These are phyloP conservation scores for Yamadazyma buinensis DNA, from an alignment of 1,139 yeast genomes.

Conservation along the genomic window DNA sequence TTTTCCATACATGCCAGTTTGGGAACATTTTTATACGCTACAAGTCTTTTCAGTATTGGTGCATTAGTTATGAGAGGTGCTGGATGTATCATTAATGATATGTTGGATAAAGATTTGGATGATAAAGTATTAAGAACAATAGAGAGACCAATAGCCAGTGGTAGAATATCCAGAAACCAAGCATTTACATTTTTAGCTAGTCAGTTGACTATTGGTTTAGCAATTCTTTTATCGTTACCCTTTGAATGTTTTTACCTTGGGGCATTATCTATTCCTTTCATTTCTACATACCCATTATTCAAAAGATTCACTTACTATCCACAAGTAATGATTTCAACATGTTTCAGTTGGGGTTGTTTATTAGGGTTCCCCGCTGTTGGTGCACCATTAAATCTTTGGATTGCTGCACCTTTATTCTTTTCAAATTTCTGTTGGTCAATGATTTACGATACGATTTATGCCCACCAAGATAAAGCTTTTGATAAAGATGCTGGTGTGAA, in stretches of 20 bases:
- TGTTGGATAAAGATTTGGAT: conserved; percentile 80
- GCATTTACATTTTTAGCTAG: conserved; percentile 74
- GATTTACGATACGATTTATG: conserved; percentile 94
- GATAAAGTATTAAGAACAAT: conserved; percentile 81
- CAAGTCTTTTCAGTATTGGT: conserved; percentile 77
- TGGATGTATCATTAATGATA: conserved; percentile 93
- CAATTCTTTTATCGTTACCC: conserved; percentile 70
- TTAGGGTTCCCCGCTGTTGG: conserved; percentile 93
- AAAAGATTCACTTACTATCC: conserved; percentile 95
- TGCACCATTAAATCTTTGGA: conserved; percentile 70
- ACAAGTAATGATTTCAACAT: conserved; percentile 73
- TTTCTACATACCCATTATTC: conserved; percentile 86
- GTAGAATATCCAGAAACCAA: conserved; percentile 66
- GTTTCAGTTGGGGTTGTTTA: conserved; percentile 94
- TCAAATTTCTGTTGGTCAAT: conserved; percentile 90
- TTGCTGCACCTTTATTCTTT: conserved; percentile 73
- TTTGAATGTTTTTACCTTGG: conserved; percentile 80
- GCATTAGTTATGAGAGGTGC: conserved; percentile 94
- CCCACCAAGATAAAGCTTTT: conserved; percentile 92
- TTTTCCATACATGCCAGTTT: conserved; percentile 67
- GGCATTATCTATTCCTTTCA: conserved; percentile 73
- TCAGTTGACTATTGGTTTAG: conserved; percentile 75
- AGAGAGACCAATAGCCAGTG: conserved; percentile 88
- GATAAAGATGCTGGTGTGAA: conserved; percentile 89
- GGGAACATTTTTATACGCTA: conserved; percentile 42